phyloP scores from a whole-genome alignment of 495 filamentous ascomycete species.

The Bombardia bombarda region DNA sequence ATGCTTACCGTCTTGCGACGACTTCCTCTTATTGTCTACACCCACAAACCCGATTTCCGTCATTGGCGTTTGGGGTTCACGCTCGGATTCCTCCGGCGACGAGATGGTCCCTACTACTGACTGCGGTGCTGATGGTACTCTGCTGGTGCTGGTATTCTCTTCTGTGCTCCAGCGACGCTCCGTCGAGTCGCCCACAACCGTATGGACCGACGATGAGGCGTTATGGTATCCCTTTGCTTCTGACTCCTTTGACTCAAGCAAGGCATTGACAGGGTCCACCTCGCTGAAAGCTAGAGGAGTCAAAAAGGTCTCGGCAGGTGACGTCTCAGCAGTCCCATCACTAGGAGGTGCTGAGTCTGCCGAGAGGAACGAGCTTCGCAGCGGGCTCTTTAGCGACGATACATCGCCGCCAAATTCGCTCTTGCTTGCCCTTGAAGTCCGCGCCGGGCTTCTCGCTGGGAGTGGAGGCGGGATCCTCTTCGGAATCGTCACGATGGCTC shows the following conservation, averaged over 20 bases:
- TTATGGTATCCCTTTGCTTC: constrained; percentile 16
- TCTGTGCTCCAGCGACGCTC: constrained; percentile 2
- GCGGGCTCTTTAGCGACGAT: constrained; percentile 21
- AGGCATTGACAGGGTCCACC: neutral
- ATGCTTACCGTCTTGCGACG: neutral
- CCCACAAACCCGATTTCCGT: constrained; percentile 10
- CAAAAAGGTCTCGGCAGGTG: constrained; percentile 6
- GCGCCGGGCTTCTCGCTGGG: constrained; percentile 52
- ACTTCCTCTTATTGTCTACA: neutral
- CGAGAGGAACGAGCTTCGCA: constrained; percentile 22
- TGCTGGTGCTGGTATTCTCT: neutral
- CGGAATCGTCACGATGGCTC: constrained; percentile 62
- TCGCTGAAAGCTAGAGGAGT: constrained; percentile 3
- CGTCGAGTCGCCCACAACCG: constrained; percentile 6
- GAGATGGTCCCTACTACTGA: constrained; percentile 13
- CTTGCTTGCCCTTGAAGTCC: constrained; percentile 33
- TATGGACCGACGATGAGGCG: constrained; percentile 25
- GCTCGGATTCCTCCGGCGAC: constrained; percentile 22
- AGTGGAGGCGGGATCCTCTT: constrained; percentile 60
- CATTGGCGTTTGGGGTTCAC: constrained; percentile 23
- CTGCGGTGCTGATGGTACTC: constrained; percentile 12
- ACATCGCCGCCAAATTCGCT: constrained; percentile 24
- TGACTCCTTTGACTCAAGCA: neutral
- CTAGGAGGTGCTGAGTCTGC: constrained; percentile 5
- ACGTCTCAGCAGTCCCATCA: constrained; percentile 6